Base-by-base conservation (phyloP, 1,284 basidiomycete genomes). In the Rhodofomes roseus region DNA sequence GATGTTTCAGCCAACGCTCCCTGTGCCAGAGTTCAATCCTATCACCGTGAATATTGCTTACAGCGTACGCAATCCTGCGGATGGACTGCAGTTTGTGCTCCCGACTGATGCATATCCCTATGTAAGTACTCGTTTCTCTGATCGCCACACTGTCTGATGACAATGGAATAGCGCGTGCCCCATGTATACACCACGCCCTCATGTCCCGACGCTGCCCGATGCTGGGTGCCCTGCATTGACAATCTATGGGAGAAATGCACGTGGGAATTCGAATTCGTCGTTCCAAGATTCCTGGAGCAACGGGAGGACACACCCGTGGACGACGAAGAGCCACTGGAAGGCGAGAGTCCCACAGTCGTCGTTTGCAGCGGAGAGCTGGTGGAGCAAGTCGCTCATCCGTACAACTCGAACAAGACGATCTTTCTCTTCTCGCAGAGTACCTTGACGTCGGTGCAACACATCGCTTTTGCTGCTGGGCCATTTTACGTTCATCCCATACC, bases 141-240 rank as follows among this genome's bases (percentile, higher is more conserved):
- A 39, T 43, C 60, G 57, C 61, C 65, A 56, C 74, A 55, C 68
- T 55, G 23, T 54, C 27, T 63, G 63, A 48, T 0, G 29, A 31
- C 31, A 25, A 18, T 31, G 50, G 22, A 34, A 36, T 66, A 95
- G 92, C 89, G 93, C 66, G 86, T 94, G 60, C 96, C 96, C 31
- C 97, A 99, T 74, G 87, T 92, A 57, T 99, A 92, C 70, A 95
- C 95, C 2, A 91, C 90, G 2, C 89, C 95, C 0, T 92, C 93
- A 0, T 92, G 91, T 3, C 88, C 94, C 5, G 94, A 97, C 70
- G 85, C 93, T 12, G 94, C 96, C 8, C 82, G 97, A 65, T 95
- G 93, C 68, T 99, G 97, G 97, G 90, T 98, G 11, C 97, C 97
- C 4, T 99, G 97, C 68, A 77, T 98, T 14, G 97, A 99, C 74